Percentiles rank a stretch among this genome's conserved stretches.
Evolutionary conservation across 306 rosid genomes (phyloP).

Genomic region (Vigna nakashimae): DNA sequence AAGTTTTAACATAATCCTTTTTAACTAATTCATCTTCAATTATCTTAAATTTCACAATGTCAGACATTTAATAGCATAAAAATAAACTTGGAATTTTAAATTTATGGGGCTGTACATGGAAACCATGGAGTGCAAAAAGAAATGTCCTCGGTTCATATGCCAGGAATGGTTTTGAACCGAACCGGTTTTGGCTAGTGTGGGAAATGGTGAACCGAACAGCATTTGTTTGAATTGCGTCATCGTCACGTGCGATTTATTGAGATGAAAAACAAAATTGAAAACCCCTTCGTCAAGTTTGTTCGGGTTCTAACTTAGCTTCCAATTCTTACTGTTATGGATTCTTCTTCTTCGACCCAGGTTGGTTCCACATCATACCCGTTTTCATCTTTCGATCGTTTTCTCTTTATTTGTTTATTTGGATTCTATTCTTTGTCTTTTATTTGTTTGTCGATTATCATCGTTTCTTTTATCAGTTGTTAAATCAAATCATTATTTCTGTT

Average conservation of each 20-base stretch:
- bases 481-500: conserved; percentile 16
- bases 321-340: conserved; percentile 17
- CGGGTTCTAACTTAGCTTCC: conserved; percentile 12
- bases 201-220: not conserved
- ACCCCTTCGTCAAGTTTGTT: conserved; percentile 6
- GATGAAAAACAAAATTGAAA: not conserved
- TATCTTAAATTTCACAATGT: too few relatives aligned
- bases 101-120: too few relatives aligned
- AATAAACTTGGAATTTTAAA: too few relatives aligned
- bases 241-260: not conserved
- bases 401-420: not conserved
- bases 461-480: conserved; percentile 11
- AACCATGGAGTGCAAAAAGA: too few relatives aligned
- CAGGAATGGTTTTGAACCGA: not conserved
- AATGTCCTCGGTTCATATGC: too few relatives aligned
- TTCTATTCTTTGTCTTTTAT: not conserved
- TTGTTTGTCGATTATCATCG: conserved; percentile 3
- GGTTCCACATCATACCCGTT: not conserved
- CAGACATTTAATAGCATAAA: too few relatives aligned
- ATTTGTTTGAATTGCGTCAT: not conserved
- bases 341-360: conserved; percentile 21
- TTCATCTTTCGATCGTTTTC: not conserved
- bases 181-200: not conserved
- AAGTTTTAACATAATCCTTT: too few relatives aligned
- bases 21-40: too few relatives aligned